Evolutionary conservation across 2,329 filamentous ascomycete species (phyloP).

Genomic region (Diplodia sapinea): DNA sequence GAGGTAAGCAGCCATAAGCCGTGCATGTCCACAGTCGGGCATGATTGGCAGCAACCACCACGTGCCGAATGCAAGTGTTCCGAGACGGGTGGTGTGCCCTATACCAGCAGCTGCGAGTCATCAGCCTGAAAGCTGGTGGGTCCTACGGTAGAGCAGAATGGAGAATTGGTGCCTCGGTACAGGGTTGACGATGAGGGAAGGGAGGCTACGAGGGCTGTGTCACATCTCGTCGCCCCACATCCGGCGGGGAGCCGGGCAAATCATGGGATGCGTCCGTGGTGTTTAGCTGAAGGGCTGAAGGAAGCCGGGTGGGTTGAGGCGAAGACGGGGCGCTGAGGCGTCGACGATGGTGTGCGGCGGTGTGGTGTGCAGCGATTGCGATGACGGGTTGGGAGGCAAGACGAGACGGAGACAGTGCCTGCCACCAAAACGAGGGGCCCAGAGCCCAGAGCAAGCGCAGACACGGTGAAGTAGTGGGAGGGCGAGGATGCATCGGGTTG

Average conservation of each 20-base stretch:
- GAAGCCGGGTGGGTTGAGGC: constrained; percentile 11
- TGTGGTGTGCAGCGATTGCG: constrained; percentile 7
- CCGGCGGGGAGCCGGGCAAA: constrained; percentile 19
- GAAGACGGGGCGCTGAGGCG: constrained; percentile 16
- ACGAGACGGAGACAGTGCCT: constrained; percentile 7
- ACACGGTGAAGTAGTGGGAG: not conserved
- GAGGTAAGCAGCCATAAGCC: constrained; percentile 24
- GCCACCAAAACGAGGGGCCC: not conserved
- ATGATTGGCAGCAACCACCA: constrained; percentile 14
- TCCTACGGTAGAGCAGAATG: not conserved
- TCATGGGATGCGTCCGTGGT: constrained; percentile 5
- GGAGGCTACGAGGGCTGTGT: not conserved
- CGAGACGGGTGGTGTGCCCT: constrained; percentile 1
- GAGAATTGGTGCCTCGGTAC: not conserved
- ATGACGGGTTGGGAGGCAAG: not conserved
- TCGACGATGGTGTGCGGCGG: constrained; percentile 2
- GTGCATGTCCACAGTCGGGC: not conserved
- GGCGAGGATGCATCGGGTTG: not conserved
- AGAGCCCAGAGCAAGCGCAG: not conserved
- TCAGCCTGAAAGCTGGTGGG: not conserved
- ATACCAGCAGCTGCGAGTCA: constrained; percentile 25
- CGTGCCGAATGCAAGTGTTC: constrained; percentile 17
- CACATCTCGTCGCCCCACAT: not conserved
- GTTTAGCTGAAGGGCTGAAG: not conserved
- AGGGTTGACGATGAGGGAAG: not conserved